Evolutionary conservation across 352 stramenopile species (phyloP), one percentile per base, ranked within the genome.

Genomic region (Phytophthora hybrid): DNA sequence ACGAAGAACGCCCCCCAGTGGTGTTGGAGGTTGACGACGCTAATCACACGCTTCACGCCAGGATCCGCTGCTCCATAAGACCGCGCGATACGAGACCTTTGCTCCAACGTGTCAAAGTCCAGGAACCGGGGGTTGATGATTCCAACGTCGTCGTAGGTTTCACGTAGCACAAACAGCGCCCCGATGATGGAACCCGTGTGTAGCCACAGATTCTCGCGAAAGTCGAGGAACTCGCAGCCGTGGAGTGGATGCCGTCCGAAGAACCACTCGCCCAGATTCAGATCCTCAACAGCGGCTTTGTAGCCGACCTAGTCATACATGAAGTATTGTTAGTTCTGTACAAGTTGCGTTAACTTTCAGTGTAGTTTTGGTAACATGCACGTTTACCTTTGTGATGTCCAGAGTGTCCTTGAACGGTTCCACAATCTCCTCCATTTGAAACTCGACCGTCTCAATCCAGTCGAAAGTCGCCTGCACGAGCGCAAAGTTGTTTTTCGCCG

Each of bases 391-490:
- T 14, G 41, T 54, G 3, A 53, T 16, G 3, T 71, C 55, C n/a
- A 32, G 4, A 2, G n/a, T 56, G 26, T 63, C 53, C 7, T 64
- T 71, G 44, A 71, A 64, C 1, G 55, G 31, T 19, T 59, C 29
- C 4, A 60, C 55, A 13, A 59, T 51, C 18, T 7, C 13, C 18
- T 59, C 41, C 6, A 60, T 16, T 23, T 55, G 10, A 13, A 65
- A 71, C 23, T 52, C n/a, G 11, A 64, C 29, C 41, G 53, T 71
- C 7, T 71, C 55, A 53, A 70, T 52, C 63, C 63, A 70, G 19
- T 59, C 44, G 7, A 70, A 11, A 10, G 44, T 70, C 39, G 26
- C 4, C 29, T 69, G 39, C 6, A 69, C 63, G 16, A 63, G 5
- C 4, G 56, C 49, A 32, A 70, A 70, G 44, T 70, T 70, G 31